Evolutionary conservation across 352 stramenopile genomes (phyloP).

Genomic region (Globisporangium cederbergense): DNA sequence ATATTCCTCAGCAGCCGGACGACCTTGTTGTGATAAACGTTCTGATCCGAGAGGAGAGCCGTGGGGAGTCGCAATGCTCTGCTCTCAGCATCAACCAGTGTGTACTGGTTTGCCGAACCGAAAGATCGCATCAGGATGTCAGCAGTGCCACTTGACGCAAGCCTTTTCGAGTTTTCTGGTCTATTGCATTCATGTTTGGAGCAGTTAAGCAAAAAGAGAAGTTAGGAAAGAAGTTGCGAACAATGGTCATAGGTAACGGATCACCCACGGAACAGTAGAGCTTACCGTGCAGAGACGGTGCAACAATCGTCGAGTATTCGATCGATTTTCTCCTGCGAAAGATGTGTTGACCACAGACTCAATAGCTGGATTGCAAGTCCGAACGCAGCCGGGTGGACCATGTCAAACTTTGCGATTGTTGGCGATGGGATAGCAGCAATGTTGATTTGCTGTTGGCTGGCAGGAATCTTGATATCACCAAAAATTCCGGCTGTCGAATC

Average conservation of each 20-base stretch:
- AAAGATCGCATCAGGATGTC: conserved; percentile 34
- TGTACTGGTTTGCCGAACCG: conserved; percentile 1
- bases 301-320: conserved; percentile 19
- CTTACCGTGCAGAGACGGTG: conserved; percentile 7
- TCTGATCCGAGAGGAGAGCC: conserved; percentile 28
- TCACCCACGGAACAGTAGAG: not conserved
- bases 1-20: conserved; percentile 8
- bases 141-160: conserved; percentile 22
- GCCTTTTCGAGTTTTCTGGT: conserved; percentile 18
- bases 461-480: not conserved
- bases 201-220: not conserved
- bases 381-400: conserved; percentile 25
- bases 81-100: not conserved
- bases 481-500: not conserved
- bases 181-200: conserved; percentile 11
- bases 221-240: not conserved
- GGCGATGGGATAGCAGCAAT: not conserved
- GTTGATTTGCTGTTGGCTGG: conserved; percentile 1
- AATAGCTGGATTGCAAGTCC: conserved; percentile 28
- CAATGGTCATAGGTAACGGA: not conserved
- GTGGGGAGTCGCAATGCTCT: conserved; percentile 11
- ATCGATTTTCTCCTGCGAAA: conserved; percentile 12
- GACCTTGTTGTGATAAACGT: conserved; percentile 10
- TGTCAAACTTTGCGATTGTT: not conserved
- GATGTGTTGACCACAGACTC: conserved; percentile 17